phyloP scores from a whole-genome alignment of 306 rosid genomes.

The Geum urbanum region DNA sequence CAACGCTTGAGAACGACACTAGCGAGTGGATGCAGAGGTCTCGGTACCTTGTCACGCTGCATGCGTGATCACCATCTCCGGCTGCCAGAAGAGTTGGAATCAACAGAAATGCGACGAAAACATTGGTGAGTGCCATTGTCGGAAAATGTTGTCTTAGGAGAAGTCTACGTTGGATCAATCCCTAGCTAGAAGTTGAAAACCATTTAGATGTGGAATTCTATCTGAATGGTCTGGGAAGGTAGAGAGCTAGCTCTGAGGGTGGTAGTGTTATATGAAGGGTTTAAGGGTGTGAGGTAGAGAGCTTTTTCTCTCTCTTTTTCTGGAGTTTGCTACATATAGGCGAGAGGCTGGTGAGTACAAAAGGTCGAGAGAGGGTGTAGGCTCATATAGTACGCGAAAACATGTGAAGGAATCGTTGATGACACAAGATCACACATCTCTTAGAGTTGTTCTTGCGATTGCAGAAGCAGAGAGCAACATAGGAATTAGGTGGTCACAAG shows the following conservation, averaged over 20 bases:
- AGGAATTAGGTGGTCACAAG: neutral
- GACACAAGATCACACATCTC: neutral
- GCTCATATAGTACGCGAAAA: constrained; percentile 10
- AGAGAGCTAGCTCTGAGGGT: neutral
- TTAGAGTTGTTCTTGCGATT: neutral
- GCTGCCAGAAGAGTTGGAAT: constrained; percentile 16
- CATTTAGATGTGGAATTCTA: neutral
- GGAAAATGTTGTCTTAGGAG: neutral
- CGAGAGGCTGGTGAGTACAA: constrained; percentile 35
- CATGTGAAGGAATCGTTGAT: constrained; percentile 20
- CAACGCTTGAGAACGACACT: constrained; percentile 40
- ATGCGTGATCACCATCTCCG: constrained; percentile 41
- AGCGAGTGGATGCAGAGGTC: constrained; percentile 47
- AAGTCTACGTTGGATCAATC: neutral
- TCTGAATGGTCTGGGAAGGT: constrained; percentile 5
- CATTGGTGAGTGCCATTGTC: neutral
- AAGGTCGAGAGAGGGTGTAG: constrained; percentile 18
- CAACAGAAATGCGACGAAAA: constrained; percentile 18
- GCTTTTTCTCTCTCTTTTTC: constrained; percentile 1
- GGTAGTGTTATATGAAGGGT: constrained; percentile 9
- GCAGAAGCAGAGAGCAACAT: neutral
- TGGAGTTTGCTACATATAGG: constrained; percentile 6
- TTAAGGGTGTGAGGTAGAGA: neutral
- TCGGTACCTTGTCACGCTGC: constrained; percentile 50
- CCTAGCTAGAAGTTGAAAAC: neutral